Evolutionary conservation across 2,329 filamentous ascomycete species (phyloP).

Genomic region (Chalaropsis ovoidea): DNA sequence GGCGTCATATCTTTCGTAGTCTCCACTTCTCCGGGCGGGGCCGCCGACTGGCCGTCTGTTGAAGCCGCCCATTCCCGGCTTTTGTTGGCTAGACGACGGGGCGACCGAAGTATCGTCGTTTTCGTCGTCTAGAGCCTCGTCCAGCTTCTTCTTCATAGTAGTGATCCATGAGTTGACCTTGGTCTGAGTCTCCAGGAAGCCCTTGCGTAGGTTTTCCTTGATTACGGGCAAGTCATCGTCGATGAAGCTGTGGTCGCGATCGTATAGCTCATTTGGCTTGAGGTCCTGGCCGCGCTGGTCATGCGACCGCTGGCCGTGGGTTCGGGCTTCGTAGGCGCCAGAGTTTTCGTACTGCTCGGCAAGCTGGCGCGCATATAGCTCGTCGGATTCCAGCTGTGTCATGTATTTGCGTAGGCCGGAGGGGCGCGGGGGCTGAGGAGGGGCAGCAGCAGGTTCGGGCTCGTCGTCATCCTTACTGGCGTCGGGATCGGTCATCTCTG

Average conservation of each 20-base stretch:
- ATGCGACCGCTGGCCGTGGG: constrained; percentile 29
- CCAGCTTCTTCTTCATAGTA: constrained; percentile 82
- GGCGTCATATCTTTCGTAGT: constrained; percentile 87
- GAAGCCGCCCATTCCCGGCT: constrained; percentile 28
- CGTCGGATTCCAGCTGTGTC: constrained; percentile 80
- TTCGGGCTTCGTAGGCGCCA: constrained; percentile 48
- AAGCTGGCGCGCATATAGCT: constrained; percentile 82
- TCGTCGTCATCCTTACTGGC: constrained; percentile 49
- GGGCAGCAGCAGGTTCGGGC: constrained; percentile 40
- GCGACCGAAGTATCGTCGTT: constrained; percentile 38
- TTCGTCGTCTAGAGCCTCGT: constrained; percentile 72
- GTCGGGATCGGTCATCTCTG: constrained; percentile 72
- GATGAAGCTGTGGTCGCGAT: constrained; percentile 77
- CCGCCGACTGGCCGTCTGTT: constrained; percentile 47
- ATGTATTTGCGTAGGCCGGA: constrained; percentile 48
- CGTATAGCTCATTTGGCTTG: constrained; percentile 45
- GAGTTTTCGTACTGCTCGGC: constrained; percentile 76
- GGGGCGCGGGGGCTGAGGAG: constrained; percentile 71
- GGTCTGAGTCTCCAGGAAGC: constrained; percentile 85
- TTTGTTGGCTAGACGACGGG: constrained; percentile 16
- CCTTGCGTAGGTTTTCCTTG: constrained; percentile 83
- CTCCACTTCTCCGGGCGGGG: constrained; percentile 61
- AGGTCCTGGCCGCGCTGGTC: constrained; percentile 36
- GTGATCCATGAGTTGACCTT: constrained; percentile 91
- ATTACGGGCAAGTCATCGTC: constrained; percentile 94